phyloP scores from a whole-genome alignment of 1,284 basidiomycete species.

The Ceratobasidium sp. region DNA sequence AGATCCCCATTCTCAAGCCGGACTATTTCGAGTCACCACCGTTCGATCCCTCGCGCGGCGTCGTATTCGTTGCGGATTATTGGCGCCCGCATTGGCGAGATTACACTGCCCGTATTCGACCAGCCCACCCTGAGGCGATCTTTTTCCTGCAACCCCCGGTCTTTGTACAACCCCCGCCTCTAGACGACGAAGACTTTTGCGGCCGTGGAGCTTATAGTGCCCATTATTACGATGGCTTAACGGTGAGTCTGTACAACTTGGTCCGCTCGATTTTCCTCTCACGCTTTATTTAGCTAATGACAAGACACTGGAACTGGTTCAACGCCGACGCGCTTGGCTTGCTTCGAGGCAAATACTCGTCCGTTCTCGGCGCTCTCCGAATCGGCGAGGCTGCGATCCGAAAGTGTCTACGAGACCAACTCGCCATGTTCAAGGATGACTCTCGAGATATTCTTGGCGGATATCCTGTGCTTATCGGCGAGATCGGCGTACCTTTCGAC shows the following conservation, averaged over 20 bases:
- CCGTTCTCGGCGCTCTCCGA: constrained; percentile 63
- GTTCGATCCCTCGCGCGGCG: constrained; percentile 58
- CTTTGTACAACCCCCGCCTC: constrained; percentile 80
- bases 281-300: constrained; percentile 67
- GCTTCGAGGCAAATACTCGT: constrained; percentile 85
- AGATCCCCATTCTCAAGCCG: constrained; percentile 68
- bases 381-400: constrained; percentile 88
- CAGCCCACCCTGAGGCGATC: constrained; percentile 85
- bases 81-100: constrained; percentile 83
- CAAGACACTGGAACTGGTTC: constrained; percentile 95
- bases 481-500: constrained; percentile 95
- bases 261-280: background rate
- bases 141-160: constrained; percentile 94
- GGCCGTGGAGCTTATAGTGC: constrained; percentile 83
- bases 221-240: constrained; percentile 96
- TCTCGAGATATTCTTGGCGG: constrained; percentile 68
- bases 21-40: constrained; percentile 79
- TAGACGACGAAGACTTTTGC: constrained; percentile 67
- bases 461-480: constrained; percentile 95
- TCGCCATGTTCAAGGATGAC: constrained; percentile 83
- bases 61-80: constrained; percentile 84
- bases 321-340: constrained; percentile 96
- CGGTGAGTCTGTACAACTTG: constrained; percentile 59
- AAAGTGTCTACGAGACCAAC: constrained; percentile 84
- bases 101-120: constrained; percentile 76